Evolutionary conservation across 148 eudicot species (phyloP).

Genomic region (Linanthus parryae): DNA sequence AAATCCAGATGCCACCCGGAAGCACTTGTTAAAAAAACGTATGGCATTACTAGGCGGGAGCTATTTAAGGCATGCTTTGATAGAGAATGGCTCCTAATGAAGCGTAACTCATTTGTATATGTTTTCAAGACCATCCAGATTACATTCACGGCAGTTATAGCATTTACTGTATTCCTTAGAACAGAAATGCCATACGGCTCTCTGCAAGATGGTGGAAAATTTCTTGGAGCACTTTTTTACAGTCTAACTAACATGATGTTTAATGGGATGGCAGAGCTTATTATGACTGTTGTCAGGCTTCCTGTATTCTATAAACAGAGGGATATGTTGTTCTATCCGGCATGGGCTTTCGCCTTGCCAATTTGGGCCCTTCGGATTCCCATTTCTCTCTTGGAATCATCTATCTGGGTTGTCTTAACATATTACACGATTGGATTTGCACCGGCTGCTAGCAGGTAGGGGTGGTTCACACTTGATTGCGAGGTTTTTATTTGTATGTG

Average conservation of each 20-base stretch:
- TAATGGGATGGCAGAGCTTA: slow-evolving; percentile 65
- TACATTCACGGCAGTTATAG: slow-evolving; percentile 52
- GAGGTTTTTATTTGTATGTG: too few species aligned
- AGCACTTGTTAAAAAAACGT: slow-evolving; percentile 54
- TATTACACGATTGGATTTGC: slow-evolving; percentile 77
- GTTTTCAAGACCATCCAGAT: slow-evolving; percentile 67
- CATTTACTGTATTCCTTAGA: slow-evolving; percentile 53
- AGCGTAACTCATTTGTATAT: slow-evolving; percentile 54
- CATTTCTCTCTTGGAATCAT: slow-evolving; percentile 55
- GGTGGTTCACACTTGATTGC: too few species aligned
- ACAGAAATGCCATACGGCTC: slow-evolving; percentile 53
- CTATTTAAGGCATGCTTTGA: slow-evolving; percentile 61
- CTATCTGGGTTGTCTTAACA: slow-evolving; percentile 57
- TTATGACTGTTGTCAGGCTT: slow-evolving; percentile 50
- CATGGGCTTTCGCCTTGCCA: slow-evolving; percentile 71
- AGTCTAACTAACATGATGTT: slow-evolving; percentile 60
- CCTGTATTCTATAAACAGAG: slow-evolving; percentile 71
- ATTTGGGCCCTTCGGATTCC: slow-evolving; percentile 67
- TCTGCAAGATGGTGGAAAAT: slow-evolving; percentile 48
- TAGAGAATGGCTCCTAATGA: slow-evolving; percentile 73
- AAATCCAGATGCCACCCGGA: slow-evolving; percentile 50
- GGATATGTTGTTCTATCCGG: slow-evolving; percentile 55
- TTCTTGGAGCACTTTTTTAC: slow-evolving; percentile 58
- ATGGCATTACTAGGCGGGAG: slow-evolving; percentile 55
- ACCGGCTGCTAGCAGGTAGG: slow-evolving; percentile 61